A percentile compares a stretch with the other conserved stretches of the same genome.
These are phyloP conservation scores for Blastobotrys proliferans DNA, from an alignment of 1,139 yeast species.

Conservation along the genomic window DNA sequence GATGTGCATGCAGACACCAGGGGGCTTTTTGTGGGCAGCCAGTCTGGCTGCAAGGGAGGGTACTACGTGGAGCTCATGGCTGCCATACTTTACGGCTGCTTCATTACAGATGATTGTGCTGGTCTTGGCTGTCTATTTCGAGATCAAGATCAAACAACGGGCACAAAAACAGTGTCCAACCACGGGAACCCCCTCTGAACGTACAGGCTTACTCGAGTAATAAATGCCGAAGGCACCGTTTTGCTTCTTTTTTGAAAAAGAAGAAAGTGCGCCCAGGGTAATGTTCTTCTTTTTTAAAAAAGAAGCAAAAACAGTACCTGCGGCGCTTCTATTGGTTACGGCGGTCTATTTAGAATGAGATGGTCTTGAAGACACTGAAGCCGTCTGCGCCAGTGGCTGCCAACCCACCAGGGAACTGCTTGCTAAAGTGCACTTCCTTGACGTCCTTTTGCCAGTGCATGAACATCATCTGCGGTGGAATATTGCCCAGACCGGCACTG, in stretches of 20 bases:
- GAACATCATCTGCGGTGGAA: slow-evolving; percentile 93
- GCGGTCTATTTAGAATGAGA: slow-evolving; percentile 34
- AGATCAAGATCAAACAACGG: slow-evolving; percentile 18
- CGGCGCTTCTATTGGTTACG: no score
- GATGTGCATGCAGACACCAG: slow-evolving; percentile 89
- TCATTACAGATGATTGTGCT: slow-evolving; percentile 55
- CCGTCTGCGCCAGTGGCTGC: slow-evolving; percentile 97
- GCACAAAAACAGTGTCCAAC: not conserved
- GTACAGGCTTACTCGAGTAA: no score
- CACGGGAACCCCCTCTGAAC: not conserved
- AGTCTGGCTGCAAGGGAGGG: slow-evolving; percentile 69
- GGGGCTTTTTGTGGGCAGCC: slow-evolving; percentile 75
- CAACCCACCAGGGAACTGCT: slow-evolving; percentile 92
- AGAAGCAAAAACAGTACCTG: no score
- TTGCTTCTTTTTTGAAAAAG: no score
- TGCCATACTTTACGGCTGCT: slow-evolving; percentile 75
- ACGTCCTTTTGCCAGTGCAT: slow-evolving; percentile 98
- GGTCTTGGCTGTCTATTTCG: slow-evolving; percentile 48
- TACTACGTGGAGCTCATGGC: slow-evolving; percentile 84
- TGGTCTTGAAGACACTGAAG: slow-evolving; percentile 91
- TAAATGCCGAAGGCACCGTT: no score
- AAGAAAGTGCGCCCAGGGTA: no score
- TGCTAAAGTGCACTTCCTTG: slow-evolving; percentile 97
- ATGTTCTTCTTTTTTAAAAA: no score
- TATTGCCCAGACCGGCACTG: slow-evolving; percentile 60